Evolutionary conservation across 1,284 basidiomycete genomes (phyloP), one percentile per base, ranked within the genome.

Genomic region (Trichosporon asahii): DNA sequence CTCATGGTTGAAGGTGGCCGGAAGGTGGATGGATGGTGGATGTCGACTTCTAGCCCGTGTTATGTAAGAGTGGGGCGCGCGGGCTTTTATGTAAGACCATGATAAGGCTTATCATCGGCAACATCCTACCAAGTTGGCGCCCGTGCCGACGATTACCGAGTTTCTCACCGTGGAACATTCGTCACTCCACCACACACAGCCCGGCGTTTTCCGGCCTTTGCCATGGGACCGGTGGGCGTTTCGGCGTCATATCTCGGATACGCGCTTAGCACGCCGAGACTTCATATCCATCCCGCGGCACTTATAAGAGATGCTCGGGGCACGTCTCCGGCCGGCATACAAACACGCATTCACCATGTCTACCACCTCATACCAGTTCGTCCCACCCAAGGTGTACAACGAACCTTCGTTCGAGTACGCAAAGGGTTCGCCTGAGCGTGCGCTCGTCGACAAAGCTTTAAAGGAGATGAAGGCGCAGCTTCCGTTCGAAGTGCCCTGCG

Each of bases 401-500:
- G 40, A 44, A 18, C 40, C 40, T 11, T 44, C 40, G 40, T 12
- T 44, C 12, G 40, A 44, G 40, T 44, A 44, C 18, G 40, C 40
- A 9, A 44, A 44, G 40, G 40, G 18, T 18, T 69, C 40, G 40
- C 40, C 40, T 8, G 40, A 44, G 40, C 40, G 40, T 18, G 18
- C 15, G 40, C 40, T 44, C 15, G 40, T 44, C 18, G 40, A 44
- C 40, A 44, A 44, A 18, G 40, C 40, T 4, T 15, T 44, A 18
- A 44, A 44, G 15, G 40, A 44, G 15, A 44, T 44, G 40, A 44
- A 44, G 40, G 40, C 40, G 15, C 15, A 44, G 40, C 40, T 44
- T 8, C 95, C 95, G 3, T 93, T 94, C 81, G 91, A 97, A 78
- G 92, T 99, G 0, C 96, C 96, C 25, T 91, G 91, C 79, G 87